phyloP scores from a whole-genome alignment of 208 protist species.

The Acanthamoeba divionensis region DNA sequence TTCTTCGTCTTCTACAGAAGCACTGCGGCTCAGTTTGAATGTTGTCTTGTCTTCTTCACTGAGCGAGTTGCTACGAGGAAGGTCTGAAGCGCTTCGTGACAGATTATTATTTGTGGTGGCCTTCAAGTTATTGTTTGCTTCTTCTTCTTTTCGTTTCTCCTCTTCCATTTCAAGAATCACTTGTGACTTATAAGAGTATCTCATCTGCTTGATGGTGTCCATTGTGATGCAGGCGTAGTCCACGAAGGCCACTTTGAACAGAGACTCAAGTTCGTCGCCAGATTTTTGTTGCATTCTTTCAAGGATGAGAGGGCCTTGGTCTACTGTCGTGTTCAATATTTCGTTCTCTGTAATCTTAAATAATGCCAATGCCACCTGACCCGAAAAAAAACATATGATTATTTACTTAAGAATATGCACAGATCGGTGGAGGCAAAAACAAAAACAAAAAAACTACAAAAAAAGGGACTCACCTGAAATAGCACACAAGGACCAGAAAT shows the following conservation, averaged over 20 bases:
- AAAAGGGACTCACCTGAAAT: conserved; percentile 3
- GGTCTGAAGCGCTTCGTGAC: neutral
- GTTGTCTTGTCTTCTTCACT: neutral
- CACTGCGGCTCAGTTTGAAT: neutral
- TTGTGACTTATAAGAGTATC: conserved; percentile 30
- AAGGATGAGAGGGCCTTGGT: neutral
- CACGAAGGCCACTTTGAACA: conserved; percentile 14
- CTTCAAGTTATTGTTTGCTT: neutral
- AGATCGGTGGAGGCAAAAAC: too few species aligned
- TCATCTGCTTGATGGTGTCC: conserved; percentile 30
- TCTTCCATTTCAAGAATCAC: conserved; percentile 36
- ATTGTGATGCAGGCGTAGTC: neutral
- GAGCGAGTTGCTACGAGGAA: neutral
- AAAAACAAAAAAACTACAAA: too few species aligned
- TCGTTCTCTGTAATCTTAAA: conserved; percentile 43
- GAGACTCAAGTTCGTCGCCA: neutral
- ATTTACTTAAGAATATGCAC: too few species aligned
- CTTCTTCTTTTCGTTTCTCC: neutral
- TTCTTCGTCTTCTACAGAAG: neutral
- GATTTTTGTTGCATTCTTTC: neutral
- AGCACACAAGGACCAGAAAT: conserved; percentile 21
- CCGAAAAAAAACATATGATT: too few species aligned
- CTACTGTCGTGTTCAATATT: neutral
- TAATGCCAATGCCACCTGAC: neutral
- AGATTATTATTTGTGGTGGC: too few species aligned